A percentile compares a stretch with the other conserved stretches of the same genome.
These are phyloP conservation scores for Fusarium mexicanum DNA, from an alignment of 2,329 filamentous ascomycete genomes.

Conservation along the genomic window DNA sequence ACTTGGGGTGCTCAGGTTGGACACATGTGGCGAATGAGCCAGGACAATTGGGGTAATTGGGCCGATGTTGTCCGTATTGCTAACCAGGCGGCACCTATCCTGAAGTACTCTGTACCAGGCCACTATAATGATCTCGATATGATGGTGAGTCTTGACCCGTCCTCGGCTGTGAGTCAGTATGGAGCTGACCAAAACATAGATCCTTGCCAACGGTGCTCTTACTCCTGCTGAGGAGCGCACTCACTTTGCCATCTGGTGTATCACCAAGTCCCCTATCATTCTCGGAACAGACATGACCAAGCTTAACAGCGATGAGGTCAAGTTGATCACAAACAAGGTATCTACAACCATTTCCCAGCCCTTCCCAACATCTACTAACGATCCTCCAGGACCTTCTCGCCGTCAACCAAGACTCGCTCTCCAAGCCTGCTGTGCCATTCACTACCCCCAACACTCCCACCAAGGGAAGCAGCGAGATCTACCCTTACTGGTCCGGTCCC, in stretches of 20 bases:
- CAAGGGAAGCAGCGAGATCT: slow-evolving; percentile 13
- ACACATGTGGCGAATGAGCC: slow-evolving; percentile 24
- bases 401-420: slow-evolving; percentile 18
- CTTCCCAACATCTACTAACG: neutral
- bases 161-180: rapidly evolving
- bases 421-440: slow-evolving; percentile 23
- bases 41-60: slow-evolving; percentile 20
- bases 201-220: slow-evolving; percentile 16
- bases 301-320: slow-evolving; percentile 1
- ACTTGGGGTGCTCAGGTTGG: slow-evolving; percentile 23
- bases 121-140: slow-evolving; percentile 23
- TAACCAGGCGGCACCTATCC: slow-evolving; percentile 18
- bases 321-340: slow-evolving; percentile 25
- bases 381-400: slow-evolving; percentile 5
- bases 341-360: rapidly evolving
- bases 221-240: slow-evolving; percentile 18
- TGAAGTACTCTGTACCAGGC: slow-evolving; percentile 17
- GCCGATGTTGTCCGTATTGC: slow-evolving; percentile 20
- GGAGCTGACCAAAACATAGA: neutral
- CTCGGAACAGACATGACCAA: slow-evolving; percentile 22
- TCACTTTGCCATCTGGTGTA: slow-evolving; percentile 23
- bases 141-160: neutral
- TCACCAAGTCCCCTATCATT: slow-evolving; percentile 24
- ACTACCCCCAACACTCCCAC: slow-evolving; percentile 11
- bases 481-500: slow-evolving; percentile 23